phyloP scores from a whole-genome alignment of 2,329 filamentous ascomycete species.

The Penicillium sp. region DNA sequence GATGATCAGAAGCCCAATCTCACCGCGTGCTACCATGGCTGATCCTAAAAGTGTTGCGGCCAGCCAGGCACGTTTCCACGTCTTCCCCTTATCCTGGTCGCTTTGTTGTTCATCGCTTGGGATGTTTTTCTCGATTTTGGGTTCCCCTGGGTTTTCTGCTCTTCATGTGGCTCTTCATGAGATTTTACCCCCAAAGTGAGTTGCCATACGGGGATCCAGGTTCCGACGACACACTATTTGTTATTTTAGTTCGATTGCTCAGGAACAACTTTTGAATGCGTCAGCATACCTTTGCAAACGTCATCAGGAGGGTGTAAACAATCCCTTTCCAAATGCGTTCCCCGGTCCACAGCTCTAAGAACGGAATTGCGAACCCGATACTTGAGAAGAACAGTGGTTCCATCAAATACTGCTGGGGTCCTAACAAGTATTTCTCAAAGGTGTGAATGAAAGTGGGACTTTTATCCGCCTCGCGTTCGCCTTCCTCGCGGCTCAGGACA shows the following conservation, averaged over 20 bases:
- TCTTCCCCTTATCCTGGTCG: too few species aligned
- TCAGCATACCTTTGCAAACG: conserved; percentile 28
- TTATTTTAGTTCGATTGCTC: too few species aligned
- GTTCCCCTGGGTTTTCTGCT: too few species aligned
- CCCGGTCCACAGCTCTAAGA: conserved; percentile 35
- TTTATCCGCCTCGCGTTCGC: conserved; percentile 33
- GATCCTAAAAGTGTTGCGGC: conserved; percentile 31
- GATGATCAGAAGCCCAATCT: conserved; percentile 35
- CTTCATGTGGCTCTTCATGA: neutral
- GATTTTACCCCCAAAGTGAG: neutral
- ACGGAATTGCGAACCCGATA: conserved; percentile 36
- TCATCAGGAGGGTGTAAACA: conserved; percentile 32
- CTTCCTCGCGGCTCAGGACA: conserved; percentile 35
- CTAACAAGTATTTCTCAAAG: conserved; percentile 40
- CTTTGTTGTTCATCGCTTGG: too few species aligned
- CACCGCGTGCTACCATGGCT: conserved; percentile 36
- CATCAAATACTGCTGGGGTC: conserved; percentile 36
- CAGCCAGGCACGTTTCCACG: conserved; percentile 17
- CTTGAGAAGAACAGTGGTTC: conserved; percentile 35
- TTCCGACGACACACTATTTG: too few species aligned
- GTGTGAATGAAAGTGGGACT: conserved; percentile 43
- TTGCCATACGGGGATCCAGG: conserved; percentile 30
- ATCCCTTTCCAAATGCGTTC: conserved; percentile 34
- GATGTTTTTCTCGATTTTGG: too few species aligned
- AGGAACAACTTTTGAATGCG: too few species aligned